A percentile compares a stretch with the other conserved stretches of the same genome.
Evolutionary conservation across 495 filamentous ascomycete species (phyloP).

Genomic region (Penicillium cinerascens): DNA sequence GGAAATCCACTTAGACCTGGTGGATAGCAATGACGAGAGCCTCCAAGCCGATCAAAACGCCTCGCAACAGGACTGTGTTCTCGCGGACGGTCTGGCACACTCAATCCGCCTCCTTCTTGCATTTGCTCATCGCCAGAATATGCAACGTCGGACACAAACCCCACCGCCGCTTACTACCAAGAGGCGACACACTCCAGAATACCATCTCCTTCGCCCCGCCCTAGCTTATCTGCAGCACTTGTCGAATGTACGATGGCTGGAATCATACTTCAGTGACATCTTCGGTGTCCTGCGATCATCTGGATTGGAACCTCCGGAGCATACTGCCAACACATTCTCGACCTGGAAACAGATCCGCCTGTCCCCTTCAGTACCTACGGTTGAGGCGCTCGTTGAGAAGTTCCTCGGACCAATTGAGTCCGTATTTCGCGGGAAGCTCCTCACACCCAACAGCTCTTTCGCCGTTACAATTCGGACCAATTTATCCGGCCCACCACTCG

Average conservation of each 20-base stretch:
- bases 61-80: conserved; percentile 23
- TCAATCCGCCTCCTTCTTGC: conserved; percentile 67
- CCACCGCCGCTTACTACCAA: conserved; percentile 55
- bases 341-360: conserved; percentile 16
- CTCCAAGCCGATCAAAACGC: conserved; percentile 1
- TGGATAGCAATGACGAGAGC: conserved; percentile 49
- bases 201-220: conserved; percentile 62
- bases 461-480: conserved; percentile 44
- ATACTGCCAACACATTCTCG: conserved; percentile 27
- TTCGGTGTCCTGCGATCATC: conserved; percentile 38
- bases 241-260: conserved; percentile 36
- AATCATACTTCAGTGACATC: conserved; percentile 36
- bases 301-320: conserved; percentile 32
- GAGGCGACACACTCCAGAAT: conserved; percentile 48
- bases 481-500: conserved; percentile 37
- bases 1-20: conserved; percentile 62
- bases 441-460: conserved; percentile 36
- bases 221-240: conserved; percentile 63
- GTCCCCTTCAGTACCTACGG: conserved; percentile 9
- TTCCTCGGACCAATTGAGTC: conserved; percentile 45
- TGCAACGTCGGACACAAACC: conserved; percentile 56
- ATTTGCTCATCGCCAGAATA: conserved; percentile 66
- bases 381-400: conserved; percentile 38
- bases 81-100: conserved; percentile 56
- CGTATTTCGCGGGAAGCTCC: conserved; percentile 36